Evolutionary conservation across 768 basidiomycete genomes (phyloP).

Genomic region (Collybia sp.): DNA sequence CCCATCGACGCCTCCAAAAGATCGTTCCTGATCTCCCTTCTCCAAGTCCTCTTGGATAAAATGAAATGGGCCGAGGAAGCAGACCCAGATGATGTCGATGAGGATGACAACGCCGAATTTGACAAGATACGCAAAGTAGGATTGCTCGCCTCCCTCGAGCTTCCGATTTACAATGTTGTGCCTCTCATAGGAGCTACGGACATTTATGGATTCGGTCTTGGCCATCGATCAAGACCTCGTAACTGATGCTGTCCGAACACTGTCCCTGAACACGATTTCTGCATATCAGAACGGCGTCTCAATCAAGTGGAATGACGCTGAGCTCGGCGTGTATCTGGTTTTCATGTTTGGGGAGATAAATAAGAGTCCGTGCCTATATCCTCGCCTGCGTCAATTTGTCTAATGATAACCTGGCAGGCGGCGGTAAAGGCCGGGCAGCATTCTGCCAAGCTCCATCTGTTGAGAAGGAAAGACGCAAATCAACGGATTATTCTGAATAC

Average conservation of each 20-base stretch:
- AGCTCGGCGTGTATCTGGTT: conserved; percentile 89
- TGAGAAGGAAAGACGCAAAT: conserved; percentile 63
- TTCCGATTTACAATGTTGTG: conserved; percentile 1
- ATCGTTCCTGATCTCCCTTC: conserved; percentile 71
- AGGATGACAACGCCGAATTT: conserved; percentile 82
- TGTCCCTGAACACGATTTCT: conserved; percentile 72
- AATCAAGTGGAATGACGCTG: conserved; percentile 89
- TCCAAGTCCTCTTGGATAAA: conserved; percentile 79
- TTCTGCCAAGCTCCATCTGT: conserved; percentile 77
- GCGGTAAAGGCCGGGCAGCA: conserved; percentile 76
- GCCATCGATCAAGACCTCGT: conserved; percentile 85
- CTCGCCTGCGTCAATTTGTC: not conserved
- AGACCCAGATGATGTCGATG: conserved; percentile 79
- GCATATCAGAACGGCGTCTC: conserved; percentile 57
- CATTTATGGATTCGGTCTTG: conserved; percentile 83
- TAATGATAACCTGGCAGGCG: conserved; percentile 34
- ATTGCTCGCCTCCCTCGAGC: conserved; percentile 1
- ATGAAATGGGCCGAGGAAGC: conserved; percentile 88
- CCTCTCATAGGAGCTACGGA: conserved; percentile 66
- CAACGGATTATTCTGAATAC: conserved; percentile 70
- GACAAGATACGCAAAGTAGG: conserved; percentile 80
- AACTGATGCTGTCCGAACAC: conserved; percentile 65
- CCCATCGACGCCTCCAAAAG: conserved; percentile 64
- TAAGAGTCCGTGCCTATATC: conserved; percentile 55
- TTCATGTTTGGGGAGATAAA: conserved; percentile 92